phyloP scores from a whole-genome alignment of 176 grass and related monocot species.

The Musa beccarii region DNA sequence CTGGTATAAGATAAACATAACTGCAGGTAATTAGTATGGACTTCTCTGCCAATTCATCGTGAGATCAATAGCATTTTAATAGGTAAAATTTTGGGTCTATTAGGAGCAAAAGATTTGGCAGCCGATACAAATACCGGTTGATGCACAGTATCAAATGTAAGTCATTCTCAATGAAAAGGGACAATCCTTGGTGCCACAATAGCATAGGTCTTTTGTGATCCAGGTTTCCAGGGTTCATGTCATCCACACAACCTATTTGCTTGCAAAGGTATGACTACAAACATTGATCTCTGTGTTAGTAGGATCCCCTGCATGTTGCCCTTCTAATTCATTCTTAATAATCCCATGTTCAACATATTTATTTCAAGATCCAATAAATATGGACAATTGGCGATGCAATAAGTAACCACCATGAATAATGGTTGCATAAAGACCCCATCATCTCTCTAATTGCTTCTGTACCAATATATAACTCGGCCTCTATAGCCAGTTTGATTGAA shows the following conservation, averaged over 20 bases:
- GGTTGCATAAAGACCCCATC: neutral
- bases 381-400: neutral
- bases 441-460: neutral
- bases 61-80: neutral
- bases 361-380: neutral
- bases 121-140: neutral
- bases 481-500: neutral
- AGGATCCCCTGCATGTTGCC: too few species aligned
- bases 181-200: too few species aligned
- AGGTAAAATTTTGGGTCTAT: neutral
- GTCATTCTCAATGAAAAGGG: too few species aligned
- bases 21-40: neutral
- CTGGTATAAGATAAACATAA: neutral
- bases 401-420: neutral
- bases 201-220: too few species aligned
- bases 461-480: neutral
- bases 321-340: neutral
- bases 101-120: neutral
- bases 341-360: neutral
- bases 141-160: too few species aligned
- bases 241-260: too few species aligned
- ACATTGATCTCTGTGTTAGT: too few species aligned
- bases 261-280: too few species aligned
- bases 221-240: too few species aligned
- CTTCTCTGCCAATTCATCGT: neutral